Conservation (phyloP, 2,329 filamentous ascomycete genomes). For the Aspergillus felis region DNA sequence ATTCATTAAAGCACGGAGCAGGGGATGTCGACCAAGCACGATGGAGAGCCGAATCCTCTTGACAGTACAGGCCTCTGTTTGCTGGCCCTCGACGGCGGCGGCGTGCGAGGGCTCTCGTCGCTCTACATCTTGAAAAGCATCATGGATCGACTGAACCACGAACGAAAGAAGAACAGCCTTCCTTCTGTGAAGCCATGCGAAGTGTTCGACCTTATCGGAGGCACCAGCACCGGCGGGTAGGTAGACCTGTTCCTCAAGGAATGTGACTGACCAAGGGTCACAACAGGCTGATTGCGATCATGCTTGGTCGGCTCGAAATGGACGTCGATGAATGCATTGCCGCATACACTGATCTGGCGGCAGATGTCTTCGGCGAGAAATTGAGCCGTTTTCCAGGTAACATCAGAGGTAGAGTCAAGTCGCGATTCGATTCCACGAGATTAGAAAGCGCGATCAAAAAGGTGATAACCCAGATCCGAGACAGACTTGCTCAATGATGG, state of each 20-base stretch:
- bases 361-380: conserved; percentile 32
- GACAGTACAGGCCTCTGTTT: conserved; percentile 11
- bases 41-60: neutral
- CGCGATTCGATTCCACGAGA: neutral
- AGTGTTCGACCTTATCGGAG: conserved; percentile 41
- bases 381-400: neutral
- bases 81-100: conserved; percentile 35
- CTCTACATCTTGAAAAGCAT: conserved; percentile 34
- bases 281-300: conserved; percentile 44
- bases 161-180: neutral
- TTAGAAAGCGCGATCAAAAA: neutral
- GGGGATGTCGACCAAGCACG: neutral
- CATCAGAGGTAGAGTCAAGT: neutral
- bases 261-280: too few relatives aligned
- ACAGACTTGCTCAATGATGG: neutral
- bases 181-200: conserved; percentile 32
- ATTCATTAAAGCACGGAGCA: neutral
- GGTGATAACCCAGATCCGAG: neutral
- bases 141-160: conserved; percentile 25
- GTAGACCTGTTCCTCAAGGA: conserved; percentile 3
- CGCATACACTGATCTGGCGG: conserved; percentile 38
- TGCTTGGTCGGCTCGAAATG: conserved; percentile 47
- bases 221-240: conserved; percentile 36
- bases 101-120: conserved; percentile 38
- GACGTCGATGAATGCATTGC: conserved; percentile 41